phyloP scores from a whole-genome alignment of 2,329 filamentous ascomycete genomes.

The Colletotrichum limetticola region DNA sequence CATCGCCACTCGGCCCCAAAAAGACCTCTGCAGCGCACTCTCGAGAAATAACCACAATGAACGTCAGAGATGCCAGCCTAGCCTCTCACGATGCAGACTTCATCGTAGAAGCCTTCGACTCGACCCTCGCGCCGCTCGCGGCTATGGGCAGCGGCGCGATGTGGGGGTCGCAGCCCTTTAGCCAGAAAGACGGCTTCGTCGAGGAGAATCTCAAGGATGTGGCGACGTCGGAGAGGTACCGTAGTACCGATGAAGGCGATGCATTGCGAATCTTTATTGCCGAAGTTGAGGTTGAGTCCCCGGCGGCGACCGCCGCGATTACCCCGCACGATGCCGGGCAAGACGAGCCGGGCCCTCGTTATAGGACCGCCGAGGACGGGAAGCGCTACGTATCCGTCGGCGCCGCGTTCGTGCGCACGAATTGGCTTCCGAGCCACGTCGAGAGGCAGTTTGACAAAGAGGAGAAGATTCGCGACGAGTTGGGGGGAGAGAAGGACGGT shows the following conservation, averaged over 20 bases:
- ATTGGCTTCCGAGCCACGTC: slow-evolving; percentile 33
- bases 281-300: slow-evolving; percentile 38
- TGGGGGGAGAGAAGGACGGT: slow-evolving; percentile 12
- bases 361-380: slow-evolving; percentile 2
- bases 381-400: slow-evolving; percentile 17
- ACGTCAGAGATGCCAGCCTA: slow-evolving; percentile 39
- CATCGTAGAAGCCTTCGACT: slow-evolving; percentile 45
- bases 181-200: slow-evolving; percentile 37
- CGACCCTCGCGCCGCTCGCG: slow-evolving; percentile 41
- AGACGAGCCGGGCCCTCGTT: not conserved
- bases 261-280: slow-evolving; percentile 42
- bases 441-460: not conserved
- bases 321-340: not conserved
- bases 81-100: slow-evolving; percentile 41
- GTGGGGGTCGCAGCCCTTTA: slow-evolving; percentile 43
- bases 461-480: not conserved
- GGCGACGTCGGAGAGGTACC: slow-evolving; percentile 40
- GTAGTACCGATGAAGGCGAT: slow-evolving; percentile 36
- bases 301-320: not conserved
- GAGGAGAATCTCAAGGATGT: slow-evolving; percentile 38
- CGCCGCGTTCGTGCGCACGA: slow-evolving; percentile 10
- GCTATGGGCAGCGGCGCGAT: slow-evolving; percentile 41
- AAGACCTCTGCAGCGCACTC: accelerated
- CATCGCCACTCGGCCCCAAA: not conserved
- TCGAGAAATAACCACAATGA: slow-evolving; percentile 12